These are phyloP conservation scores for Salvia miltiorrhiza DNA, from an alignment of 257 asterid genomes.

Conservation along the genomic window DNA sequence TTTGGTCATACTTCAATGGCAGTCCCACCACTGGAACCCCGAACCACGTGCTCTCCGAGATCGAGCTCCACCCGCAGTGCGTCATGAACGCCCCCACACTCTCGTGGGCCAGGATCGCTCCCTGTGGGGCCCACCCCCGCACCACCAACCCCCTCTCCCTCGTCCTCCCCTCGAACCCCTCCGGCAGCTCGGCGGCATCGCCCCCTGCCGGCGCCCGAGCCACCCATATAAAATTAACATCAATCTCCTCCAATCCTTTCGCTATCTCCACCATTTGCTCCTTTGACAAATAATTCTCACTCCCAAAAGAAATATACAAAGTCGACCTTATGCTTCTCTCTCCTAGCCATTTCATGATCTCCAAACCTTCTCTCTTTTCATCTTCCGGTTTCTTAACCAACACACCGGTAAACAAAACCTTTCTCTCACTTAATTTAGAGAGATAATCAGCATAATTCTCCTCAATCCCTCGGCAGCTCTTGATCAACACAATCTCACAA, in stretches of 20 bases:
- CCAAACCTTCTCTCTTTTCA: not conserved
- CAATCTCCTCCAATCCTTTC: conserved; percentile 33
- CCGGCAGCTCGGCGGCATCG: not conserved
- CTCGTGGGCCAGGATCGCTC: conserved; percentile 23
- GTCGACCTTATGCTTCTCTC: conserved; percentile 18
- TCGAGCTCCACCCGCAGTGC: conserved; percentile 48
- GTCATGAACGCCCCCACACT: conserved; percentile 39
- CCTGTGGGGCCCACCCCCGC: conserved; percentile 37
- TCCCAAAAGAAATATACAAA: conserved; percentile 42
- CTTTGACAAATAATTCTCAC: conserved; percentile 38
- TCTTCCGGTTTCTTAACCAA: conserved; percentile 5
- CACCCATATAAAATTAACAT: conserved; percentile 40
- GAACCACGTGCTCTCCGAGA: conserved; percentile 17
- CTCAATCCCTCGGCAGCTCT: conserved; percentile 31
- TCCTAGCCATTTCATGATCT: conserved; percentile 36
- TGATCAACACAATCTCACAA: conserved; percentile 27
- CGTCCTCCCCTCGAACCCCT: no score
- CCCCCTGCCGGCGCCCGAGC: conserved; percentile 24
- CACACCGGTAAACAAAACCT: conserved; percentile 32
- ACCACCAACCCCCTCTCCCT: conserved; percentile 23
- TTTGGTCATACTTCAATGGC: conserved; percentile 34
- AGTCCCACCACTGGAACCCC: conserved; percentile 34
- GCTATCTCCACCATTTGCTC: conserved; percentile 35
- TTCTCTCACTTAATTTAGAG: conserved; percentile 21
- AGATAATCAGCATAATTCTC: conserved; percentile 37